phyloP scores from a whole-genome alignment of 1,139 yeast species.

The Sugiyamaella japonica region DNA sequence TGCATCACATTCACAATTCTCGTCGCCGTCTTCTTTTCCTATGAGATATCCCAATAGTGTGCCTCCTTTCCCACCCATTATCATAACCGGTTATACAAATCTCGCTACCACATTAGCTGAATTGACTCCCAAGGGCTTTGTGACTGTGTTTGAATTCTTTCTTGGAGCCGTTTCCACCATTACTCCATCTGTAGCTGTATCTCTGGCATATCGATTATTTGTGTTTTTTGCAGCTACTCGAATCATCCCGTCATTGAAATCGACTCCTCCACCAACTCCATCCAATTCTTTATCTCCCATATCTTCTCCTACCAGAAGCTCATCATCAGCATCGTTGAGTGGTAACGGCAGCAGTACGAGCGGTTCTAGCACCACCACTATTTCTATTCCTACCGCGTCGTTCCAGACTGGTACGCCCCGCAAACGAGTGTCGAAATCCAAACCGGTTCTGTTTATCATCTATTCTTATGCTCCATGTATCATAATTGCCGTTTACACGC shows the following conservation, averaged over 20 bases:
- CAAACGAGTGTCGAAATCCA: conserved; percentile 38
- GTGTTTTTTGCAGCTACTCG: conserved; percentile 93
- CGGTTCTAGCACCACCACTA: not conserved
- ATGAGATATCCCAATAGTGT: conserved; percentile 22
- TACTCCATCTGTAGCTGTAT: conserved; percentile 77
- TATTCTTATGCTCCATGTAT: conserved; percentile 93
- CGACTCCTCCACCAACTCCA: conserved; percentile 21
- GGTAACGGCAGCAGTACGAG: not conserved
- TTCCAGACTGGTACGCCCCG: conserved; percentile 16
- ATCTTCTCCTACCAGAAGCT: conserved; percentile 7
- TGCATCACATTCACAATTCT: not conserved
- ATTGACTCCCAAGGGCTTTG: conserved; percentile 49
- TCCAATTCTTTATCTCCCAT: conserved; percentile 13
- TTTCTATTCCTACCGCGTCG: not conserved
- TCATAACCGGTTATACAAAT: conserved; percentile 42
- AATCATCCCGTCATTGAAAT: conserved; percentile 62
- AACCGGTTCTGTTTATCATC: conserved; percentile 50
- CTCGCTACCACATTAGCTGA: conserved; percentile 47
- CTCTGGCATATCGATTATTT: conserved; percentile 78
- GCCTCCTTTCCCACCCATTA: conserved; percentile 42
- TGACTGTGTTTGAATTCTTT: conserved; percentile 68
- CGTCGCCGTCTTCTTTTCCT: not conserved
- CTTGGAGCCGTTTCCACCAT: conserved; percentile 69
- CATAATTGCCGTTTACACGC: conserved; percentile 91
- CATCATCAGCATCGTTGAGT: conserved; percentile 4